Evolutionary conservation across 352 stramenopile species (phyloP), one percentile per base, ranked within the genome.

Genomic region (Phytophthora tubulina): DNA sequence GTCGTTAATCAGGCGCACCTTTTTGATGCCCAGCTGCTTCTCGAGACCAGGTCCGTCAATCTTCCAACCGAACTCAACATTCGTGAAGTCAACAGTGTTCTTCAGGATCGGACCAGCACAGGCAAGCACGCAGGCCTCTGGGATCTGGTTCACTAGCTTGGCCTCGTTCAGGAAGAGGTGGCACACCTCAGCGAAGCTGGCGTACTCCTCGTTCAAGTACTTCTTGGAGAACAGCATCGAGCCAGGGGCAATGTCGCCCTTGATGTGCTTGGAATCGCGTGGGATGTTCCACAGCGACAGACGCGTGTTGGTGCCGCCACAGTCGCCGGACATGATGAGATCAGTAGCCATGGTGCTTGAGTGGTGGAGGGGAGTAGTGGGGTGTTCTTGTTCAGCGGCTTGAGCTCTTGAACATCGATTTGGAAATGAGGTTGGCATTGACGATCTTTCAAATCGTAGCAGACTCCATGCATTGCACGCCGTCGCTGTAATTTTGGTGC

Each of bases 1-100:
- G 77, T 99, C 97, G 78, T 99, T 99, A 46, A 99, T 97, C n/a
- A 99, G 82, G n/a, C 86, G 85, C 42, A 98, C 95, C 14, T 76
- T 81, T 55, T 85, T 82, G 69, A 98, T 97, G 56, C 81, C 89
- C 36, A 94, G 73, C 76, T 92, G 73, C 30, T 78, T 81, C 57
- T 94, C 76, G 2, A 98, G 70, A 55, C 75, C 56, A 1, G 81
- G 70, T 27, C 92, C 92, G 55, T 96, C 89, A 68, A 98, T 96
- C 60, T 83, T 85, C 92, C 92, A 98, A 59, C 89, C 88, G 44
- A 90, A 94, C 58, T 89, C 80, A 54, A 98, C 97, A 63, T 98
- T 99, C 41, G 98, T 98, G 71, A 98, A 97, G 70, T 89, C 78
- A 14, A 94, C 85, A 0, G 79, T 91, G 63, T 95, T 86, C 35